Conservation (phyloP, 2,329 filamentous ascomycete species). For the Pleochaeta shiraiana region DNA sequence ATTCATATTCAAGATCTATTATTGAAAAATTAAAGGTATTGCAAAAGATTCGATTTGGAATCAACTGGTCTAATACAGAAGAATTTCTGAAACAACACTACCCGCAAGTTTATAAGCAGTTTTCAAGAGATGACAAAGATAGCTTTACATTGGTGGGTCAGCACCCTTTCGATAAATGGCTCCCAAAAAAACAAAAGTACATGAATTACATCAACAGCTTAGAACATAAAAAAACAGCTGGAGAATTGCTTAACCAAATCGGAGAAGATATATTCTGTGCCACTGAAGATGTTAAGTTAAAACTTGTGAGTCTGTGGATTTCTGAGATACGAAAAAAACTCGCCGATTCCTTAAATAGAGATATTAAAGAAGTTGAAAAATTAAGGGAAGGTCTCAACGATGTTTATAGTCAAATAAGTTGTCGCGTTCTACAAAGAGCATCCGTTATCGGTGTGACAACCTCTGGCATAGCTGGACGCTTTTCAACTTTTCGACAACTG, state of each 20-base stretch:
- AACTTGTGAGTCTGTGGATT: slow-evolving; percentile 8
- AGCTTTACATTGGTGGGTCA: slow-evolving; percentile 8
- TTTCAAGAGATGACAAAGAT: slow-evolving; percentile 9
- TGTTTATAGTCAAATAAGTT: slow-evolving; percentile 7
- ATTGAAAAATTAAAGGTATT: slow-evolving; percentile 4
- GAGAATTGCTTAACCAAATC: not conserved
- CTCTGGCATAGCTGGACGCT: slow-evolving; percentile 25
- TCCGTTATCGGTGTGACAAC: slow-evolving; percentile 32
- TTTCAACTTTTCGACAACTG: slow-evolving; percentile 16
- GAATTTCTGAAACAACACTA: slow-evolving; percentile 7
- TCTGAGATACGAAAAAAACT: slow-evolving; percentile 5
- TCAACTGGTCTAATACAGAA: slow-evolving; percentile 7
- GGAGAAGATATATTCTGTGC: slow-evolving; percentile 6
- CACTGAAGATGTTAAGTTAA: slow-evolving; percentile 4
- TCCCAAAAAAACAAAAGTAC: not conserved
- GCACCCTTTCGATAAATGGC: slow-evolving; percentile 11
- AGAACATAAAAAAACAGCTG: not conserved
- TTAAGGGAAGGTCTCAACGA: not conserved
- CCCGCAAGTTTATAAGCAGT: slow-evolving; percentile 9
- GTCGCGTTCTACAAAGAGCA: slow-evolving; percentile 8
- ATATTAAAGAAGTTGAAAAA: not conserved
- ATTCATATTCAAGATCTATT: slow-evolving; percentile 6
- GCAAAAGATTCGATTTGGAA: slow-evolving; percentile 5
- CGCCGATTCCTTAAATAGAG: slow-evolving; percentile 5
- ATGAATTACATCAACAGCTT: not conserved